Evolutionary conservation across 257 asterid genomes (phyloP).

Genomic region (Euphrasia confusa): DNA sequence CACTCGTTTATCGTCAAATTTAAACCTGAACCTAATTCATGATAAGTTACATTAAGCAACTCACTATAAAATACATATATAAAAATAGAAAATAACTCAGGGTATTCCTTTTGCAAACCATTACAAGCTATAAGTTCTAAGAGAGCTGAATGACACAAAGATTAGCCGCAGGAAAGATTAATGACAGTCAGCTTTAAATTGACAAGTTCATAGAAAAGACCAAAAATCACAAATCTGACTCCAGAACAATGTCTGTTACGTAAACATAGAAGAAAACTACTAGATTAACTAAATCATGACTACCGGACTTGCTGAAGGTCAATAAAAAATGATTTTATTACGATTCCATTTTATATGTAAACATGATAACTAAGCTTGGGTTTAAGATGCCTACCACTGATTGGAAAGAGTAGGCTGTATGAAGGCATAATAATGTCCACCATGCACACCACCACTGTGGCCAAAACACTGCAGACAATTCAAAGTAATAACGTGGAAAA

Average conservation of each 20-base stretch:
- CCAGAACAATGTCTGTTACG: conserved; percentile 8
- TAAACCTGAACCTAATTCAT: conserved; percentile 42
- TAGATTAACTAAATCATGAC: conserved; percentile 12
- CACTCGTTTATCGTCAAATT: conserved; percentile 62
- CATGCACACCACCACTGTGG: conserved; percentile 54
- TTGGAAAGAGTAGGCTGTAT: conserved; percentile 41
- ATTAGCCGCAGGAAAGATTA: neutral
- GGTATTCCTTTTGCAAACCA: conserved; percentile 8
- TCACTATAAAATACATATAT: neutral
- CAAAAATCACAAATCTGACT: conserved; percentile 9
- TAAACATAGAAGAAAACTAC: conserved; percentile 1
- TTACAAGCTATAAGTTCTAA: neutral
- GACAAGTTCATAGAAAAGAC: conserved; percentile 3
- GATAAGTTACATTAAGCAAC: conserved; percentile 18
- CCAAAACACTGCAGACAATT: conserved; percentile 40
- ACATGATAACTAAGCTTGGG: conserved; percentile 17
- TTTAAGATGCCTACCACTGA: conserved; percentile 38
- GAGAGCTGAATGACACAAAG: conserved; percentile 4
- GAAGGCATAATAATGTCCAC: conserved; percentile 50
- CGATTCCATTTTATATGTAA: neutral
- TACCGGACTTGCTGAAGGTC: conserved; percentile 19
- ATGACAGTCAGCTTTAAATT: conserved; percentile 8
- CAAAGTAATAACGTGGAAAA: conserved; percentile 4
- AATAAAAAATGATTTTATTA: conserved; percentile 5
- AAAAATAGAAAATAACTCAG: conserved; percentile 11